Base-by-base conservation (phyloP, 768 basidiomycete genomes). In the Amanita muscaria region DNA sequence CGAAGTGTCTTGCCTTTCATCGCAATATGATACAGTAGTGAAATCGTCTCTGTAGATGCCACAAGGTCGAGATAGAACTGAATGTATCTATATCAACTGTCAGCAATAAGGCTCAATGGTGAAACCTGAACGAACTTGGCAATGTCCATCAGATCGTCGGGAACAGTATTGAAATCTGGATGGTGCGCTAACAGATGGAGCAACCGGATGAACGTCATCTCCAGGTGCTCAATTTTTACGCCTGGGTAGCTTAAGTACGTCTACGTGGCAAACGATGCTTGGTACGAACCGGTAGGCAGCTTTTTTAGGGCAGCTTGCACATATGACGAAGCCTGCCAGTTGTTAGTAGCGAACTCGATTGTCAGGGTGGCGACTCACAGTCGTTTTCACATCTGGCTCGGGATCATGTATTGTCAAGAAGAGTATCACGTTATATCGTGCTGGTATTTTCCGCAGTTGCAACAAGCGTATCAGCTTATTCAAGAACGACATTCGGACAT, bases 321-420 rank as follows among this genome's bases (percentile, higher is more conserved):
- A 58, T 82, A 85, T 9, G 73, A 67, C 27, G 70, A 62, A 11
- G 80, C 79, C 78, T 83, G 34, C n/a, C n/a, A n/a, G n/a, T n/a
- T n/a, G n/a, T n/a, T n/a, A 12, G 9, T 24, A 48, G 10, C 31
- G n/a, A 43, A 48, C 48, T 42, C 12, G 27, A 48, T 8, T 25
- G 16, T 35, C 25, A 31, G 51, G 44, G 53, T 41, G 12, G 16
- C 18, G 33, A 12, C 75, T 51, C 44, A 87, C 91, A 64, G 77
- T 69, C 21, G 60, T 62, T 51, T 78, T 80, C 22, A 92, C 73
- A 47, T 97, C 93, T 18, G 61, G 60, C 49, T 97, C 94, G 0
- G 93, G 93, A 60, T 99, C 96, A 53, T 89, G 83, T 1, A 92
- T 83, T 0, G 87, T 82, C 35, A 99, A 64, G 66, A 96, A 91